Evolutionary conservation across 192 early-diverging fungal species (phyloP).

Genomic region (Coemansia sp.): DNA sequence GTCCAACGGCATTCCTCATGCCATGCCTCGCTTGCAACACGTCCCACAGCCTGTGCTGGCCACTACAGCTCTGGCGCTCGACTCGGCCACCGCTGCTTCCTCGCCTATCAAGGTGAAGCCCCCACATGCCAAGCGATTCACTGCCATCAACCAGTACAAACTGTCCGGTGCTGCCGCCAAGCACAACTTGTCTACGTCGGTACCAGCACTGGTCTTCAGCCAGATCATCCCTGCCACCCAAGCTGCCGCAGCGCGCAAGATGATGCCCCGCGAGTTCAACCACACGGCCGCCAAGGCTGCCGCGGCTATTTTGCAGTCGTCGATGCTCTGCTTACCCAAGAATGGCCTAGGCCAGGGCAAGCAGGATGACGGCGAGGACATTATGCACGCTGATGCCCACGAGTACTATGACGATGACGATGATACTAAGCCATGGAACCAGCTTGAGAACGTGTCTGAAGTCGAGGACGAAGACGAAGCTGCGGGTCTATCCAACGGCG

Average conservation of each 20-base stretch:
- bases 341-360: slow-evolving; percentile 58
- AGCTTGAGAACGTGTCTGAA: slow-evolving; percentile 50
- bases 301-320: slow-evolving; percentile 55
- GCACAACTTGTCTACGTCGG: slow-evolving; percentile 52
- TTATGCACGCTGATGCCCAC: background rate
- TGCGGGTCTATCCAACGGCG: background rate
- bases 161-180: slow-evolving; percentile 11
- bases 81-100: slow-evolving; percentile 16
- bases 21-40: slow-evolving; percentile 20
- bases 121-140: slow-evolving; percentile 33
- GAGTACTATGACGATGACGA: background rate
- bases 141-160: slow-evolving; percentile 13
- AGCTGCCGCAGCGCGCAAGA: slow-evolving; percentile 57
- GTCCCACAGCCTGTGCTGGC: slow-evolving; percentile 22
- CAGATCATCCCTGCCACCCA: slow-evolving; percentile 59
- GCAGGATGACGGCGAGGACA: slow-evolving; percentile 24
- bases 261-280: slow-evolving; percentile 61
- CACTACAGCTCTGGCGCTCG: slow-evolving; percentile 29
- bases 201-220: slow-evolving; percentile 57
- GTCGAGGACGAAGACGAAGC: slow-evolving; percentile 40
- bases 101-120: slow-evolving; percentile 24
- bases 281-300: slow-evolving; percentile 51
- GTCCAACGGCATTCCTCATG: background rate
- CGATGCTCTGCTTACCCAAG: slow-evolving; percentile 55
- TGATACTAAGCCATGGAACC: slow-evolving; percentile 18